Evolutionary conservation across 2,329 filamentous ascomycete genomes (phyloP), one percentile per base, ranked within the genome.

Genomic region (Dothiorella sarmentorum): DNA sequence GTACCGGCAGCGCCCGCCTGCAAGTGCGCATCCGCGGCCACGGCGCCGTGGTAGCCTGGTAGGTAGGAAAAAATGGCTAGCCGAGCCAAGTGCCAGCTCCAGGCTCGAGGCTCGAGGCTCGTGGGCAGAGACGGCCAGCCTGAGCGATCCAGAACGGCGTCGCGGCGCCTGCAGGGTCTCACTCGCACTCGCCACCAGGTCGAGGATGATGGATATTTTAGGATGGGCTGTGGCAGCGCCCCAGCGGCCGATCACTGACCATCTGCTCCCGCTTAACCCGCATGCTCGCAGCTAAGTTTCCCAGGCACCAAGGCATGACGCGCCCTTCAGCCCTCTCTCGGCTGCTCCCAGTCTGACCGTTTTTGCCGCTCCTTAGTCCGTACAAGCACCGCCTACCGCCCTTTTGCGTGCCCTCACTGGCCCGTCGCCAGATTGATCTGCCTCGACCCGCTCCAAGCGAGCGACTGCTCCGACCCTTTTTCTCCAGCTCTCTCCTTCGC

Each of bases 371-470:
- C 40, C 49, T 53, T 53, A 53, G 49, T 53, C 24, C 22, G 15
- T 27, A 11, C 49, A 53, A 53, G 49, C 49, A 53, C 49, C 49
- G 49, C 33, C 49, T 53, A 53, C 49, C 35, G 49, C 49, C 35
- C 15, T 18, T 26, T 35, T 40, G 49, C 49, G 15, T 18, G 15
- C 35, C 40, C 49, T 31, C 49, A 53, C 49, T 53, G 49, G 49
- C 49, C 22, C 33, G 49, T 35, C 33, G 22, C 49, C 20, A 40
- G 49, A 62, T 68, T 59, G 57, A 68, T 68, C 69, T 67, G 67
- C 68, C 67, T 70, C 66, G 63, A 69, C 66, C 69, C 69, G 69
- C 65, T 68, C 63, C 68, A 71, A 72, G 70, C 71, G 69, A 73
- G 65, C 66, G 64, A 61, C 63, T 65, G 60, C 27, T 62, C 65